Conservation (phyloP, 1,284 basidiomycete genomes). For the Tilletia walkeri region DNA sequence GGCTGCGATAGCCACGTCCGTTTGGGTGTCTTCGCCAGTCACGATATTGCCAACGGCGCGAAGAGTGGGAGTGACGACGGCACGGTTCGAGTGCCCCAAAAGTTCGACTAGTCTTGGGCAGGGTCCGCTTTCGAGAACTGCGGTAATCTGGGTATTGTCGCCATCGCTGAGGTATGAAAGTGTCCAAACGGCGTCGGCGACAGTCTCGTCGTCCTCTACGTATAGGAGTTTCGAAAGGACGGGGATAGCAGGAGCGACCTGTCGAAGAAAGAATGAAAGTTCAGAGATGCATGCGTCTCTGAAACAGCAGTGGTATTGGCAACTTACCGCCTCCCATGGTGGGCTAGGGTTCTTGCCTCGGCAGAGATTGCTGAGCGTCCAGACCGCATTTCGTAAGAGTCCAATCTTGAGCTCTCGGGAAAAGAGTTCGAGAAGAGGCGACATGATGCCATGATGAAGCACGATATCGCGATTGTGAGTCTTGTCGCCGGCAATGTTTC, state of each 20-base stretch:
- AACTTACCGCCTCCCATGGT: neutral
- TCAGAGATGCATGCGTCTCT: too few species aligned
- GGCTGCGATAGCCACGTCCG: slow-evolving; percentile 94
- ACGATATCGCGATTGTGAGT: slow-evolving; percentile 88
- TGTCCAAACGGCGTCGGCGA: slow-evolving; percentile 99
- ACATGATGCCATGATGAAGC: slow-evolving; percentile 61
- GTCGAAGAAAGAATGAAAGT: slow-evolving; percentile 7
- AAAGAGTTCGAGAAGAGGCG: slow-evolving; percentile 60
- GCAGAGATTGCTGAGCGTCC: slow-evolving; percentile 98
- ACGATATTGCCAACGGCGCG: slow-evolving; percentile 98
- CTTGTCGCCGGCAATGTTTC: slow-evolving; percentile 94
- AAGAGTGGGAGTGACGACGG: slow-evolving; percentile 96
- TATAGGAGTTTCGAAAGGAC: slow-evolving; percentile 98
- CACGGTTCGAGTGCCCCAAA: slow-evolving; percentile 90
- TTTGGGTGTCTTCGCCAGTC: slow-evolving; percentile 96
- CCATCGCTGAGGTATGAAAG: slow-evolving; percentile 99
- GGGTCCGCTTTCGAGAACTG: slow-evolving; percentile 96
- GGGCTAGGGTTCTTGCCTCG: slow-evolving; percentile 90
- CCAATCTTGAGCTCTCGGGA: slow-evolving; percentile 80
- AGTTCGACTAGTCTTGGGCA: slow-evolving; percentile 95
- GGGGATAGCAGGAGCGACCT: slow-evolving; percentile 94
- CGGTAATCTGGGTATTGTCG: slow-evolving; percentile 99
- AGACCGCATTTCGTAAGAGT: slow-evolving; percentile 95
- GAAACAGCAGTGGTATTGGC: too few species aligned
- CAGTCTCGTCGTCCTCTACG: slow-evolving; percentile 96